Evolutionary conservation across 768 basidiomycete species (phyloP).

Genomic region (Tremella yokohamensis): DNA sequence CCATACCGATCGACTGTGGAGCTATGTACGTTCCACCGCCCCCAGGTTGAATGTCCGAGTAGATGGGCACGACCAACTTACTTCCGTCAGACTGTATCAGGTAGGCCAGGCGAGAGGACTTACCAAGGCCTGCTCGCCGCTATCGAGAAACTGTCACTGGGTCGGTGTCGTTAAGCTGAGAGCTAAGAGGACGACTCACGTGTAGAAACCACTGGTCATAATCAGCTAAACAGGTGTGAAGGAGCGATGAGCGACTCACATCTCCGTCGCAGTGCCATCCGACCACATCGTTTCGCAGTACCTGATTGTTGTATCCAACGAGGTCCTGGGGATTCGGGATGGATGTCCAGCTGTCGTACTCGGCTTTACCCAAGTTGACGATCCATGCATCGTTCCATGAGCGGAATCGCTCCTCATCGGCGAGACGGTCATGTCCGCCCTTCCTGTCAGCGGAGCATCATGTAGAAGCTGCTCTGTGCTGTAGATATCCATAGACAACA

Average conservation of each 20-base stretch:
- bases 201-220: constrained; percentile 8
- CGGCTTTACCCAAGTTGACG: constrained; percentile 60
- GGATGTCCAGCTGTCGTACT: constrained; percentile 29
- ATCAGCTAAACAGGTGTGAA: neutral
- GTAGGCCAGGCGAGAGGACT: neutral
- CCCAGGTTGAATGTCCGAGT: constrained; percentile 58
- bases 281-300: constrained; percentile 55
- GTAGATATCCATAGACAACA: too few species aligned
- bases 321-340: too few species aligned
- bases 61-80: constrained; percentile 60
- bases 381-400: constrained; percentile 55
- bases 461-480: constrained; percentile 61
- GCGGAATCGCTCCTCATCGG: neutral
- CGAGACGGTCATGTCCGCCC: neutral
- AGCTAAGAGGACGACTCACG: constrained; percentile 1
- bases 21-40: constrained; percentile 64
- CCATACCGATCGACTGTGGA: constrained; percentile 56
- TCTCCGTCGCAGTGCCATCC: constrained; percentile 59
- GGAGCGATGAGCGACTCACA: constrained; percentile 4
- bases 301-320: too few species aligned
- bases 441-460: constrained; percentile 51
- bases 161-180: neutral
- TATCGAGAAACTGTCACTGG: constrained; percentile 57
- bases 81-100: neutral
- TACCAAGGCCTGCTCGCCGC: constrained; percentile 61